Base-by-base conservation (phyloP, 2,329 filamentous ascomycete genomes). In the Xylaria sp. region DNA sequence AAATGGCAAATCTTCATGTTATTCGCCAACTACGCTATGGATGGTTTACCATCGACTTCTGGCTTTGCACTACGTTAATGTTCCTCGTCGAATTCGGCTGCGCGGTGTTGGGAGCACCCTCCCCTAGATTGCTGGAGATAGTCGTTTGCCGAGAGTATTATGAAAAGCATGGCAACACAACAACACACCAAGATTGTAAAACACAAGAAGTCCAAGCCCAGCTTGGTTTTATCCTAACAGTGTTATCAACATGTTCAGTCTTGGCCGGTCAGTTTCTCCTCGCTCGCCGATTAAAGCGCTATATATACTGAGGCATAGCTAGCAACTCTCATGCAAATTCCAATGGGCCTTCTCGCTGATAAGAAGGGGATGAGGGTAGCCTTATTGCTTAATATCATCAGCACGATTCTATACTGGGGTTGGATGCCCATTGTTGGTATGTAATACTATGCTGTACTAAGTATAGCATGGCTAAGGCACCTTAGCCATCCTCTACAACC, bases 271-370 rank as follows among this genome's bases (percentile, higher is more conserved):
- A 52, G 66, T 65, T 50, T 61, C 12, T 23, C 10, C 9, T 23
- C 18, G 20, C n/a, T 25, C 3, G 13, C 13, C 7, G 20, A 28
- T 23, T 25, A 12, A 28, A 15, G 3, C 25, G 7, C 25, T 32
- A 18, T n/a, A 13, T 23, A 46, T 57, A 62, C 52, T 69, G 25
- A 69, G 15, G 18, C 13, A 20, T 13, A n/a, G 13, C 12, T 32
- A 69, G 66, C 66, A 10, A 69, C 66, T 34, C 41, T 69, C n/a
- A 69, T 65, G 62, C 66, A 69, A 34, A 65, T 69, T 46, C 66
- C 66, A 51, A 69, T 69, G 51, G 61, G 66, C 9, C n/a, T 61
- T n/a, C 20, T 69, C 10, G 62, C 66, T 1, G 66, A 69, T 28
- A 69, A 52, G 25, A 61, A 37, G 51, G 66, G 66, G 12, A 57